Evolutionary conservation across 352 stramenopile genomes (phyloP), one percentile per base, ranked within the genome.

Genomic region (Phytophthora pluvialis): DNA sequence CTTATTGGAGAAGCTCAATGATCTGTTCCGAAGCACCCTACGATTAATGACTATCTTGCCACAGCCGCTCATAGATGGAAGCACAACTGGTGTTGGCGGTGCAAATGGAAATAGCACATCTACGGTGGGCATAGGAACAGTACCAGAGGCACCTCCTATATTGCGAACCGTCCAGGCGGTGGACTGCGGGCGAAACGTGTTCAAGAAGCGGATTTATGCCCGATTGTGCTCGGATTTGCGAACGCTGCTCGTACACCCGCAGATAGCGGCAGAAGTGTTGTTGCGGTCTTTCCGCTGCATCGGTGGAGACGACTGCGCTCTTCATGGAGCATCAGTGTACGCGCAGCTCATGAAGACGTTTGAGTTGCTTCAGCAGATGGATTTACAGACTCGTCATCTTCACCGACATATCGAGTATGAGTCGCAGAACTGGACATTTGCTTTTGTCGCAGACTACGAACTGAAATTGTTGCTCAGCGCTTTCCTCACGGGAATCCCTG

Each of bases 361-460:
- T 36, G 69, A 80, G 32, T 48, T 80, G 29, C 70, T 95, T 31
- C 87, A 95, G 61, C 78, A 91, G 52, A 95, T 95, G 87, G 83
- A 95, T 67, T 60, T 91, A 5, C 87, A 95, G 54, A 78, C 74
- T 39, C 82, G 85, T 35, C 81, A 93, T 21, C 60, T 86, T 12
- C 67, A 78, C 15, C 73, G 78, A 8, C 87, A 95, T 68, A 84
- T 95, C 56, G 87, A 95, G 60, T 95, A 86, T 54, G 87, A 93
- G 60, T 93, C 83, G 11, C 76, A 91, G 58, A 90, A 89, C 59
- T 95, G 87, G 87, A 91, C 83, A 10, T 88, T 85, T 59, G 84
- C 87, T 21, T 93, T 95, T 40, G 83, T 95, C 6, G 80, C 89
- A 36, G 84, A 92, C 56, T 93, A 95, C 39, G 87, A 95, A 48